A percentile compares a stretch with the other conserved stretches of the same genome.
Evolutionary conservation across 2,329 filamentous ascomycete genomes (phyloP).

Genomic region (Aspergillus quadricinctus): DNA sequence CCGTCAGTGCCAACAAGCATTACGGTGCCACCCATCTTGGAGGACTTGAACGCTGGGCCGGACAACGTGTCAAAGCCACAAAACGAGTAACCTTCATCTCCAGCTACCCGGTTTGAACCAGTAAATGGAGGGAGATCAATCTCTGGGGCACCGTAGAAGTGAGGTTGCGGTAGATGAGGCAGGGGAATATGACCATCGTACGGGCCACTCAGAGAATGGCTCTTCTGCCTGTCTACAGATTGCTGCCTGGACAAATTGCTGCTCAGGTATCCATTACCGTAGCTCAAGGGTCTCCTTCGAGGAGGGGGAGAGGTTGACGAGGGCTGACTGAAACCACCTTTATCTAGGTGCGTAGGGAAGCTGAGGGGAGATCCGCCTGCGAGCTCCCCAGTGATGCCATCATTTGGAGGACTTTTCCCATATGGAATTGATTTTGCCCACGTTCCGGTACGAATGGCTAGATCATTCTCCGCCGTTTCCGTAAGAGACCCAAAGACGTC

Average conservation of each 20-base stretch:
- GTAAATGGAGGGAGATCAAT: slow-evolving; percentile 55
- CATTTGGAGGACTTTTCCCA: slow-evolving; percentile 42
- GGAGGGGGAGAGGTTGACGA: slow-evolving; percentile 42
- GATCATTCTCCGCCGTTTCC: slow-evolving; percentile 30
- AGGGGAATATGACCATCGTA: slow-evolving; percentile 48
- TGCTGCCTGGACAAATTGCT: slow-evolving; percentile 34
- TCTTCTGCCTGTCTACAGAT: slow-evolving; percentile 36
- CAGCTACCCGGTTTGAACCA: slow-evolving; percentile 16
- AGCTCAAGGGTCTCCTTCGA: slow-evolving; percentile 40
- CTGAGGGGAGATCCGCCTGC: slow-evolving; percentile 37
- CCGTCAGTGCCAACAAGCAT: slow-evolving; percentile 79
- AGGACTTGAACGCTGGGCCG: slow-evolving; percentile 41
- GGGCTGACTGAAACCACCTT: slow-evolving; percentile 39
- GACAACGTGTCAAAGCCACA: slow-evolving; percentile 74
- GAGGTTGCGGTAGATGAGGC: slow-evolving; percentile 69
- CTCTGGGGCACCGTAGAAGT: slow-evolving; percentile 72
- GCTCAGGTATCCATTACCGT: slow-evolving; percentile 36
- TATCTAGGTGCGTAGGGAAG: slow-evolving; percentile 35
- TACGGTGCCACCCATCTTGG: slow-evolving; percentile 51
- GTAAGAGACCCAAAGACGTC: slow-evolving; percentile 33
- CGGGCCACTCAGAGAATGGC: slow-evolving; percentile 34
- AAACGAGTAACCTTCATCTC: slow-evolving; percentile 63
- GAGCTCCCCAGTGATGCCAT: slow-evolving; percentile 32
- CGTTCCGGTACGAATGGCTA: slow-evolving; percentile 36
- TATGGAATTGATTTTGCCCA: slow-evolving; percentile 44